Conservation (phyloP, 352 stramenopile genomes). For the Phytophthora aleatoria region DNA sequence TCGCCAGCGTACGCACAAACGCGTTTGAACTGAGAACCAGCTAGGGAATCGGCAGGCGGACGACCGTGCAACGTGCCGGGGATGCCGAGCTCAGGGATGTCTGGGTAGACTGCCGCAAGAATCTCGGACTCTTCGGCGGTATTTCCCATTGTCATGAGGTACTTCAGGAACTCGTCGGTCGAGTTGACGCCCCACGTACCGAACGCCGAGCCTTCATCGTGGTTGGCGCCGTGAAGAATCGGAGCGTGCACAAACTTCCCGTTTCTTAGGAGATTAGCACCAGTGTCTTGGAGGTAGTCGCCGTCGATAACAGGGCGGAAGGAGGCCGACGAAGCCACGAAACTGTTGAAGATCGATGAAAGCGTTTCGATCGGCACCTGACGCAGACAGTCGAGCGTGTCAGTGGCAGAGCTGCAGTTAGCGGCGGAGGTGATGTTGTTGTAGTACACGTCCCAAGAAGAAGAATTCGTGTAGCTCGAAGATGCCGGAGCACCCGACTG, state of each 20-base stretch:
- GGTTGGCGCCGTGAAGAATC: slow-evolving; percentile 29
- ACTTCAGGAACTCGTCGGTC: slow-evolving; percentile 24
- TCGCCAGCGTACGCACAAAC: slow-evolving; percentile 27
- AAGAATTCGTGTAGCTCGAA: background rate
- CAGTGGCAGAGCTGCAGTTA: slow-evolving; percentile 22
- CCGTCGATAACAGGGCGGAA: slow-evolving; percentile 30
- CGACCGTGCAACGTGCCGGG: slow-evolving; percentile 23
- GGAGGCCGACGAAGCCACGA: slow-evolving; percentile 12
- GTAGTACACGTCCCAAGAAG: slow-evolving; percentile 33
- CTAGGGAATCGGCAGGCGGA: slow-evolving; percentile 3
- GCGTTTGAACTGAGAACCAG: slow-evolving; percentile 25
- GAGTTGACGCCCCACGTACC: slow-evolving; percentile 18
- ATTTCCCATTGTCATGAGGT: slow-evolving; percentile 15
- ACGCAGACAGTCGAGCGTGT: slow-evolving; percentile 30
- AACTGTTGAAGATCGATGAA: slow-evolving; percentile 30
- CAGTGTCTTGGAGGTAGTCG: slow-evolving; percentile 26
- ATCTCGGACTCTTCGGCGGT: slow-evolving; percentile 5
- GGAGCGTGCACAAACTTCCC: slow-evolving; percentile 34
- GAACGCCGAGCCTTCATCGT: slow-evolving; percentile 36
- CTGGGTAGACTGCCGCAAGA: slow-evolving; percentile 25
- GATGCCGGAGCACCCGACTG: background rate
- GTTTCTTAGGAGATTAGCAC: slow-evolving; percentile 11
- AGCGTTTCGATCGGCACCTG: slow-evolving; percentile 28
- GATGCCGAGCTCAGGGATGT: slow-evolving; percentile 31
- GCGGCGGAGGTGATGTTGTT: slow-evolving; percentile 28